These are phyloP conservation scores for Phytophthora crassamura DNA, from an alignment of 352 stramenopile genomes.

Conservation along the genomic window DNA sequence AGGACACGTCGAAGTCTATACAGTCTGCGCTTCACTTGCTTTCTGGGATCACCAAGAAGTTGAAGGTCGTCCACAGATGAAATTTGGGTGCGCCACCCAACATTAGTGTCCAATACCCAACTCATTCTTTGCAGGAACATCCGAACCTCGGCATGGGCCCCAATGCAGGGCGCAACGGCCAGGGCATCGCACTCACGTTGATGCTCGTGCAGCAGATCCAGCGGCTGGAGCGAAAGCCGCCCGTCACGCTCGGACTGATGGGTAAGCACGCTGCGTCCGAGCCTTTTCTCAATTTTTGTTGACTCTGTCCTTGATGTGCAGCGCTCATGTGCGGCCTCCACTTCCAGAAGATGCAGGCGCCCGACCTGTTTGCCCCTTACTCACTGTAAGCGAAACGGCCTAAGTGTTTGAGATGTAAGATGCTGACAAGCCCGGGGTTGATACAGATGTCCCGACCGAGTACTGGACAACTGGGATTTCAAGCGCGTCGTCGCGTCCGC, in stretches of 20 bases:
- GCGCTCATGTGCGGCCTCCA: constrained; percentile 62
- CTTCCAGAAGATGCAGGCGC: constrained; percentile 52
- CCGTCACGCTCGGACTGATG: constrained; percentile 59
- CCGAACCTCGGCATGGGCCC: constrained; percentile 43
- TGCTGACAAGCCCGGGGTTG: neutral
- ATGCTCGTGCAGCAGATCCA: constrained; percentile 56
- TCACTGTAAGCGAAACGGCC: constrained; percentile 45
- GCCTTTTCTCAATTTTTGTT: neutral
- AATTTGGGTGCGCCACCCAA: too few relatives aligned
- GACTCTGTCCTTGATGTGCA: constrained; percentile 6
- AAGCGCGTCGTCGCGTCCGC: constrained; percentile 71
- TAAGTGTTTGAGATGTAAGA: neutral
- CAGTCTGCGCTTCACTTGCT: too few relatives aligned
- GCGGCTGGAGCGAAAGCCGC: constrained; percentile 66
- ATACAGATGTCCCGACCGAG: constrained; percentile 70
- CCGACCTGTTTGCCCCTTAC: constrained; percentile 46
- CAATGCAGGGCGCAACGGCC: constrained; percentile 39
- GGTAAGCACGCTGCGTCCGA: constrained; percentile 22
- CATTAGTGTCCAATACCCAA: too few relatives aligned
- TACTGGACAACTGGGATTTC: constrained; percentile 49
- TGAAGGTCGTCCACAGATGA: too few relatives aligned
- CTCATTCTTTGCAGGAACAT: too few relatives aligned
- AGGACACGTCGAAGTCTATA: too few relatives aligned
- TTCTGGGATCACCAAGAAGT: too few relatives aligned
- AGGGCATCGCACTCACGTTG: constrained; percentile 43